These are phyloP conservation scores for Coniochaeta pulveracea DNA, from an alignment of 2,329 filamentous ascomycete genomes.

Conservation along the genomic window DNA sequence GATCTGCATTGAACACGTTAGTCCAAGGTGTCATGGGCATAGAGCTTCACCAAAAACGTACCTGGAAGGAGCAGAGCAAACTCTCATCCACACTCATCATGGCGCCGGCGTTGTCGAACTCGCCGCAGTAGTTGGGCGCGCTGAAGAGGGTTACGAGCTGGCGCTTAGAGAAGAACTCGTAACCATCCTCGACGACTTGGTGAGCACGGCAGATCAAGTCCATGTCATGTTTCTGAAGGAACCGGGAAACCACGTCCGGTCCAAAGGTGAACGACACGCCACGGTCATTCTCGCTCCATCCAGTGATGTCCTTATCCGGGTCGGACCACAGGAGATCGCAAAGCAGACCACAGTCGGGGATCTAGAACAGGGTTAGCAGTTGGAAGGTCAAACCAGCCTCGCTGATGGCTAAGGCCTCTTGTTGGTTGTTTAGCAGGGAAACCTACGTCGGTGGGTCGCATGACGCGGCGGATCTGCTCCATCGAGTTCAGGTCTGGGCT, in stretches of 20 bases:
- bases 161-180: slow-evolving; percentile 98
- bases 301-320: slow-evolving; percentile 97
- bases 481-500: slow-evolving; percentile 98
- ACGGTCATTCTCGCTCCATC: slow-evolving; percentile 98
- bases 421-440: slow-evolving; percentile 8
- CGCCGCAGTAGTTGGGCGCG: slow-evolving; percentile 97
- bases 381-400: background rate
- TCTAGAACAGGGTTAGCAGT: slow-evolving; percentile 42
- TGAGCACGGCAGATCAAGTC: slow-evolving; percentile 97
- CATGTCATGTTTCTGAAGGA: slow-evolving; percentile 99
- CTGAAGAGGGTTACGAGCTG: slow-evolving; percentile 96
- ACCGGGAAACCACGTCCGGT: slow-evolving; percentile 91
- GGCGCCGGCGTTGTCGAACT: slow-evolving; percentile 97
- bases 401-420: background rate
- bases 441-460: slow-evolving; percentile 96
- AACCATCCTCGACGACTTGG: slow-evolving; percentile 97
- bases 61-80: slow-evolving; percentile 97
- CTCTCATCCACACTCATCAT: slow-evolving; percentile 99
- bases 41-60: slow-evolving; percentile 24
- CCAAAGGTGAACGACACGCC: slow-evolving; percentile 98
- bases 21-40: no score
- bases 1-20: slow-evolving; percentile 47
- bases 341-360: slow-evolving; percentile 92
- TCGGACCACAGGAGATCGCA: slow-evolving; percentile 98
- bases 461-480: slow-evolving; percentile 98